A percentile compares a stretch with the other conserved stretches of the same genome.
Conservation (phyloP, 352 stramenopile genomes). For the Pythium aristosporum region DNA sequence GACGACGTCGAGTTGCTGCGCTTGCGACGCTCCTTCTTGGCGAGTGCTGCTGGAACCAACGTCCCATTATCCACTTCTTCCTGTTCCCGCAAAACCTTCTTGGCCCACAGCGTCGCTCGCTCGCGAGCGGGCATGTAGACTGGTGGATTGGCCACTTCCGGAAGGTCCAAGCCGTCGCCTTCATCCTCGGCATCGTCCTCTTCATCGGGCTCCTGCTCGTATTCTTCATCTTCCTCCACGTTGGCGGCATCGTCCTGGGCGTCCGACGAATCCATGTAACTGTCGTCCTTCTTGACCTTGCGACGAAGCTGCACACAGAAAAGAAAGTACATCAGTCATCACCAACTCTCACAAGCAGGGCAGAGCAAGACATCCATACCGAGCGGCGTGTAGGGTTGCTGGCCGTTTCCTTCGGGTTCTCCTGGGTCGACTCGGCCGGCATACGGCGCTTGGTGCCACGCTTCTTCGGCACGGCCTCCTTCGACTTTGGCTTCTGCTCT, state of each 20-base stretch:
- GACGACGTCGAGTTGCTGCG: constrained; percentile 60
- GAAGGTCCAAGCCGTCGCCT: constrained; percentile 42
- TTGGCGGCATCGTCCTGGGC: constrained; percentile 32
- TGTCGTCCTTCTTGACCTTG: constrained; percentile 45
- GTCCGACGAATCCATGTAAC: constrained; percentile 36
- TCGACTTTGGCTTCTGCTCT: constrained; percentile 19
- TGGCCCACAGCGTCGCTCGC: constrained; percentile 71
- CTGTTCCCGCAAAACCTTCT: constrained; percentile 52
- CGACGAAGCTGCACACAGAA: constrained; percentile 33
- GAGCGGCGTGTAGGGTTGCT: constrained; percentile 28
- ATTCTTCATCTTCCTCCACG: constrained; percentile 21
- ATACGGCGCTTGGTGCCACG: constrained; percentile 33
- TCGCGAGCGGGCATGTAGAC: constrained; percentile 73
- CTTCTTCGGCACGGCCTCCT: constrained; percentile 30
- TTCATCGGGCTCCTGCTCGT: constrained; percentile 13
- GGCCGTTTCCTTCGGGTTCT: constrained; percentile 3
- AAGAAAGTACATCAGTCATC: no score
- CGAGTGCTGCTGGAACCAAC: constrained; percentile 26
- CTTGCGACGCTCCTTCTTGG: constrained; percentile 46
- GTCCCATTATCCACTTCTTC: constrained; percentile 31
- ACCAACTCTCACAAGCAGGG: background rate
- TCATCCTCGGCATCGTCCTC: constrained; percentile 22
- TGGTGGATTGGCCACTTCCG: constrained; percentile 29
- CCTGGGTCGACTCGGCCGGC: constrained; percentile 11
- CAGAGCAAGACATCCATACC: constrained; percentile 13